phyloP scores from a whole-genome alignment of 331 rosid genomes.

The Acacia pycnantha region DNA sequence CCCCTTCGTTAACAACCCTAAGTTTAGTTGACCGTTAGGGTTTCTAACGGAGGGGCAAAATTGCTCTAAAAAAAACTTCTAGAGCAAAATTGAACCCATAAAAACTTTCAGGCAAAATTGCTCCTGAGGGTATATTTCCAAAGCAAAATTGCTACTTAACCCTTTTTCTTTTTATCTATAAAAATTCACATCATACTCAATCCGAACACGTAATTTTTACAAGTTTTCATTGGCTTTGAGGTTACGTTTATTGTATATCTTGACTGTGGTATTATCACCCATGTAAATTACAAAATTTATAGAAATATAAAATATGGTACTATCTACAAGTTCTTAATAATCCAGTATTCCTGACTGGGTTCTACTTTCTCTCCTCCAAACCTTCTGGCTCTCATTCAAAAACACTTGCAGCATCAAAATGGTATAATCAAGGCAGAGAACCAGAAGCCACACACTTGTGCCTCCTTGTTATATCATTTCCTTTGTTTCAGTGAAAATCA shows the following conservation, averaged over 20 bases:
- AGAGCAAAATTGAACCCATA: no score
- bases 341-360: not conserved
- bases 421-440: not conserved
- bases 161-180: not conserved
- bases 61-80: no score
- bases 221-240: not conserved
- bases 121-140: no score
- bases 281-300: not conserved
- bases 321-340: no score
- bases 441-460: not conserved
- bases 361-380: not conserved
- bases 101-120: no score
- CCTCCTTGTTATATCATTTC: not conserved
- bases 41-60: no score
- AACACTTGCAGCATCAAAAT: not conserved
- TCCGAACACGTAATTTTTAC: not conserved
- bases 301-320: not conserved
- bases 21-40: no score
- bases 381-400: not conserved
- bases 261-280: not conserved
- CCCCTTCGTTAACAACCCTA: no score
- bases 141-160: no score
- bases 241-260: not conserved
- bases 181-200: not conserved
- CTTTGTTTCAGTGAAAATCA: slow-evolving; percentile 5